Base-by-base conservation (phyloP, 306 rosid genomes). In the Begonia loranthoides region DNA sequence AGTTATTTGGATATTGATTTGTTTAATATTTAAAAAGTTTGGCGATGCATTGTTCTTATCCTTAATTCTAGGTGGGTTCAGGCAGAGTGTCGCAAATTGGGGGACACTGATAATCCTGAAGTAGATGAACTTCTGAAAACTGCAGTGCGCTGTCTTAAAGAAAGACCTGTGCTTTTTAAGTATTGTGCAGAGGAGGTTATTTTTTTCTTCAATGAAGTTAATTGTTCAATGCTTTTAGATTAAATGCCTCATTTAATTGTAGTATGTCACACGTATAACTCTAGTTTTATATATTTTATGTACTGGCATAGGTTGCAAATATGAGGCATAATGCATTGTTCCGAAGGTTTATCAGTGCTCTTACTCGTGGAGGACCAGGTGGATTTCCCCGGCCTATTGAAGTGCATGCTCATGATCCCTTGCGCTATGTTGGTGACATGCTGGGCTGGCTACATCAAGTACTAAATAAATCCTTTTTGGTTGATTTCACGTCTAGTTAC, bases 301-400 rank as follows among this genome's bases (percentile, higher is more conserved):
- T 28, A 40, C 56, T 64, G 54, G 57, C 68, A 60, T 59, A 89
- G 97, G 95, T 89, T n/a, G 97, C 95, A 34, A 86, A 82, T 66
- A 86, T 85, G 94, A 85, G 99, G 75, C 99, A 85, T 56, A 90
- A 90, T 66, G 94, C 92, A 52, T 76, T 90, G 17, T 90, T 90
- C 73, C 72, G 99, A 69, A 77, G 99, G 71, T 90, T 90, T 70
- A 90, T 90, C 63, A 82, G 88, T 71, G 94, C 99, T 55, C 99
- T 90, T 51, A 86, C 99, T 8, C 94, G 94, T 12, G 99, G 95
- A 54, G 99, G 95, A 58, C 99, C 99, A 19, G 94, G 95, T 67
- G 95, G 95, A 54, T 55, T 90, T 81, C 95, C 99, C 52, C 92
- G 99, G 22, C 99, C 99, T n/a, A 90, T 90, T 70, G 99, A 90